Conservation (phyloP, 2,329 filamentous ascomycete genomes). For the Alternaria rosae region DNA sequence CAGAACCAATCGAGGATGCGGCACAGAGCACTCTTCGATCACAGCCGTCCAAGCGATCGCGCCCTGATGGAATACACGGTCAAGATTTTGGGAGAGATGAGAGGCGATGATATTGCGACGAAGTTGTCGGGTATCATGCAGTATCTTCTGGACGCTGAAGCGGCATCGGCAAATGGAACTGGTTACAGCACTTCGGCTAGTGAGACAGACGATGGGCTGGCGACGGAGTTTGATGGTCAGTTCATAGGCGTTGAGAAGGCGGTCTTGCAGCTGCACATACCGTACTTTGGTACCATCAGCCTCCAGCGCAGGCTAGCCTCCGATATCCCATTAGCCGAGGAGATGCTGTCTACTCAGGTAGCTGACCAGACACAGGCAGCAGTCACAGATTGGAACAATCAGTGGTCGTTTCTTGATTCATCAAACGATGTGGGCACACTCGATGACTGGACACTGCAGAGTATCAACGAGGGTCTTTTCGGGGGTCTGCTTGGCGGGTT, state of each 20-base stretch:
- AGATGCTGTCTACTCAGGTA: not conserved
- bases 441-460: slow-evolving; percentile 24
- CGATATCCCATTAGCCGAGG: not conserved
- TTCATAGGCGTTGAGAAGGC: slow-evolving; percentile 7
- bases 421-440: not conserved
- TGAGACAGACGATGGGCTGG: slow-evolving; percentile 13
- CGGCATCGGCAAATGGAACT: slow-evolving; percentile 10
- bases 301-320: slow-evolving; percentile 19
- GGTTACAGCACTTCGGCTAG: slow-evolving; percentile 23
- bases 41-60: slow-evolving; percentile 20
- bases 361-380: not conserved
- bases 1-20: not conserved
- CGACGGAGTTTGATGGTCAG: slow-evolving; percentile 31
- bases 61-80: slow-evolving; percentile 23
- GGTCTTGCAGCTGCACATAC: slow-evolving; percentile 23
- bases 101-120: slow-evolving; percentile 14
- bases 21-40: slow-evolving; percentile 7
- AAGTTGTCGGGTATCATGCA: slow-evolving; percentile 15
- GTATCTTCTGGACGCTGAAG: slow-evolving; percentile 23
- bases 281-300: slow-evolving; percentile 32
- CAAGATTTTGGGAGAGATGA: slow-evolving; percentile 14
- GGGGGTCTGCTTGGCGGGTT: slow-evolving; percentile 8
- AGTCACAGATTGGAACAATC: not conserved
- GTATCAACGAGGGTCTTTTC: slow-evolving; percentile 19
- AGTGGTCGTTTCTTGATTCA: slow-evolving; percentile 3